Base-by-base conservation (phyloP, 345 rosid genomes). In the Gossypium ekmanianum region DNA sequence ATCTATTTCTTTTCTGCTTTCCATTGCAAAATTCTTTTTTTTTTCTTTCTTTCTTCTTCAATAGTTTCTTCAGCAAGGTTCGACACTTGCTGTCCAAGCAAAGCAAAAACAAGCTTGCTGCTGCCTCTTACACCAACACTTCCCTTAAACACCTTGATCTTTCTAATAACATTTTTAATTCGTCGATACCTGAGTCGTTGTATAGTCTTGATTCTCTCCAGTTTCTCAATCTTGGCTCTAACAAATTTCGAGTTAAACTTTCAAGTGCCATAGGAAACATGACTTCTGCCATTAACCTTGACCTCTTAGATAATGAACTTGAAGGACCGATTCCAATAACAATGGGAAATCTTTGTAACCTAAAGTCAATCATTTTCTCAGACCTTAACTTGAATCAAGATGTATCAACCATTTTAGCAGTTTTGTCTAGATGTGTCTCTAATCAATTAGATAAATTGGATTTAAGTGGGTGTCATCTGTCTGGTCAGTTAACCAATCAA, bases 101-200 rank as follows among this genome's bases (percentile, higher is more conserved):
- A 20, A 20, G 20, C 20, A 20, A 20, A 20, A 20, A 20, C 20
- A 20, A 20, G 20, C 20, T 20, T 20, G 20, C 20, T 20, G 20
- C 20, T 20, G 20, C 20, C 20, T 20, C 20, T 20, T 20, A 20
- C 20, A 20, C 20, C 20, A 20, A 20, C 20, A 20, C 20, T 18
- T 27, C 75, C 43, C 81, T 74, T 69, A 43, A 12, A 5, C 9
- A 75, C 44, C 72, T 75, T 45, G 89, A 87, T 78, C 59, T 88
- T 61, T 85, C 87, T n/a, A 79, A 73, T 26, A 85, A 83, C 79
- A 74, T 77, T 74, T 85, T 88, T 66, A 86, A 52, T 75, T 75
- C 88, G 13, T 62, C 72, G 0, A 77, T 88, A 13, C 89, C 89
- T 43, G 26, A 7, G 83, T 86, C 89, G 14, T 24, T 68, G 20